Conservation (phyloP, 345 rosid genomes). For the Heritiera fomes region DNA sequence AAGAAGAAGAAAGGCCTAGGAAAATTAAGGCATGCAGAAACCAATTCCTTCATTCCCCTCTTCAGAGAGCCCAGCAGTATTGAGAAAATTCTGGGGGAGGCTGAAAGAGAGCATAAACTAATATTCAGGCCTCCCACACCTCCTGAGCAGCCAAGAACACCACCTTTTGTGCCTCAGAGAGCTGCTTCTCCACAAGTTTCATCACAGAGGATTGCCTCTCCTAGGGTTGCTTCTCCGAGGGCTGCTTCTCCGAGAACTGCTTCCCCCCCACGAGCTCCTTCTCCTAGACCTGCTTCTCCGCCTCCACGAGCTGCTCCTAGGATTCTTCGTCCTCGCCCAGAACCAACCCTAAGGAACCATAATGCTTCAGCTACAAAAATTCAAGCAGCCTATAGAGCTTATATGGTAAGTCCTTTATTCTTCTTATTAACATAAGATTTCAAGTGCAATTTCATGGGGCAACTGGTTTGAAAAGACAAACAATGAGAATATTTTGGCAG, state of each 20-base stretch:
- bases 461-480: background rate
- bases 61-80: constrained; percentile 89
- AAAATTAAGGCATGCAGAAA: constrained; percentile 62
- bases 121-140: constrained; percentile 73
- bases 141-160: constrained; percentile 48
- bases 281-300: constrained; percentile 32
- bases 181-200: constrained; percentile 53
- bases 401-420: constrained; percentile 56
- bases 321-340: constrained; percentile 48
- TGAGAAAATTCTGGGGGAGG: constrained; percentile 89
- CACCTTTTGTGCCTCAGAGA: constrained; percentile 53
- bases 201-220: constrained; percentile 54
- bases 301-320: constrained; percentile 26
- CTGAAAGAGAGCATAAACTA: constrained; percentile 78
- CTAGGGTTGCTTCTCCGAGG: constrained; percentile 48
- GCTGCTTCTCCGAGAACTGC: constrained; percentile 35
- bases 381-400: constrained; percentile 89
- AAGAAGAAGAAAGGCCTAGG: constrained; percentile 72
- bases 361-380: constrained; percentile 75
- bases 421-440: background rate
- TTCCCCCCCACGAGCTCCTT: constrained; percentile 44
- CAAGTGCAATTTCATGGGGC: background rate
- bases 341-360: constrained; percentile 58
- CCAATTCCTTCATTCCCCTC: constrained; percentile 75
- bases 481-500: background rate